Conservation (phyloP, 106 monocot species). For the Dendrobium nobile region DNA sequence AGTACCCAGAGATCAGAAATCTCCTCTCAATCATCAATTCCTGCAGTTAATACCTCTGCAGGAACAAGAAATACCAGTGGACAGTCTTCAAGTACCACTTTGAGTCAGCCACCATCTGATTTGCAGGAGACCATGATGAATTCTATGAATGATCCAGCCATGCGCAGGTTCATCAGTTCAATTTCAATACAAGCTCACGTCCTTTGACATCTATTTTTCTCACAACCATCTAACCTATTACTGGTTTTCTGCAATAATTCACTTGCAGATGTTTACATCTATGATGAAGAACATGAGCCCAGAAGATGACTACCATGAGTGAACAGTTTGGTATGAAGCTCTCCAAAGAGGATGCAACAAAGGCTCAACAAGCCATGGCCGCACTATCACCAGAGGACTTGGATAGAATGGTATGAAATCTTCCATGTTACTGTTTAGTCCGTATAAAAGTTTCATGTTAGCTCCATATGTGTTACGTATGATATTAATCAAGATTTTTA, state of each 20-base stretch:
- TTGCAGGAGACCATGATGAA: constrained; percentile 70
- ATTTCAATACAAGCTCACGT: neutral
- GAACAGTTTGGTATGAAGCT: constrained; percentile 89
- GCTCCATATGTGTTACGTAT: no score
- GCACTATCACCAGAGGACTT: constrained; percentile 71
- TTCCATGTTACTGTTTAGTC: neutral
- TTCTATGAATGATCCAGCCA: constrained; percentile 88
- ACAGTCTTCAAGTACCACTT: constrained; percentile 13
- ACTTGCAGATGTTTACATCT: constrained; percentile 76
- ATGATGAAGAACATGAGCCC: constrained; percentile 98
- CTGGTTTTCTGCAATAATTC: neutral
- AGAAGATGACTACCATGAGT: constrained; percentile 89
- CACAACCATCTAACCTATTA: neutral
- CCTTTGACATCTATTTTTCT: neutral
- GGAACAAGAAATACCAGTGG: constrained; percentile 22
- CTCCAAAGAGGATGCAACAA: constrained; percentile 81
- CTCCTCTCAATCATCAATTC: constrained; percentile 19
- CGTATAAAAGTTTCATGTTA: neutral
- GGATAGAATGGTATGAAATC: constrained; percentile 79
- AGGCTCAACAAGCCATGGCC: constrained; percentile 85
- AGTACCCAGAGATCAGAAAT: constrained; percentile 18
- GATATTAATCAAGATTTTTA: no score
- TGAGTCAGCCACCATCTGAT: constrained; percentile 35
- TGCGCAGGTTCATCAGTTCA: constrained; percentile 56
- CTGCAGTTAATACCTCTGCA: neutral